Evolutionary conservation across 2,329 filamentous ascomycete genomes (phyloP).

Genomic region (Aspergillus carbonarius): DNA sequence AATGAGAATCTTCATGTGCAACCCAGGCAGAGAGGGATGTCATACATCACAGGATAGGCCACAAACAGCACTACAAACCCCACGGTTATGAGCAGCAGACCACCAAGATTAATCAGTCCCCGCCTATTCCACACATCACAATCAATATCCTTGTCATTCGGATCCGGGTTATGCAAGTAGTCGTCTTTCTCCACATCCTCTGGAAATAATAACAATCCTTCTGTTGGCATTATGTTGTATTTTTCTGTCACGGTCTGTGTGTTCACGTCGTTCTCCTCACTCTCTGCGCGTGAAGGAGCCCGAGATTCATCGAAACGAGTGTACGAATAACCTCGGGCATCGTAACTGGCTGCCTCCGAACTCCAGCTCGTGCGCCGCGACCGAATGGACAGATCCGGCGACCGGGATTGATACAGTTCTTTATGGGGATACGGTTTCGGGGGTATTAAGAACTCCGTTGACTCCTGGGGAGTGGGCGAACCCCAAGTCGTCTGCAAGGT

Average conservation of each 20-base stretch:
- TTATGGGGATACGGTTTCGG: constrained; percentile 51
- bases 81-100: constrained; percentile 58
- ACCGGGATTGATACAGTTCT: constrained; percentile 48
- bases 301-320: constrained; percentile 63
- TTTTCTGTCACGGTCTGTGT: constrained; percentile 73
- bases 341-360: constrained; percentile 56
- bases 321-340: constrained; percentile 50
- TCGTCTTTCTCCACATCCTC: constrained; percentile 74
- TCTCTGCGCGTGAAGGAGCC: constrained; percentile 59
- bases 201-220: constrained; percentile 65
- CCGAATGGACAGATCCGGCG: constrained; percentile 51
- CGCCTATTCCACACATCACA: constrained; percentile 65
- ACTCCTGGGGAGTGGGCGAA: constrained; percentile 51
- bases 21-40: neutral
- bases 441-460: constrained; percentile 38
- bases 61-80: constrained; percentile 67
- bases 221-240: constrained; percentile 69
- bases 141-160: constrained; percentile 60
- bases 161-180: constrained; percentile 68
- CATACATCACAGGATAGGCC: constrained; percentile 68
- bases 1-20: neutral
- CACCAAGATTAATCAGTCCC: constrained; percentile 65
- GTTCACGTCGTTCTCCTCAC: constrained; percentile 65
- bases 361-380: constrained; percentile 66
- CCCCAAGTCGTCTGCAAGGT: constrained; percentile 45